A percentile compares a stretch with the other conserved stretches of the same genome.
These are phyloP conservation scores for Candida broadrunensis DNA, from an alignment of 805 yeast genomes.

Conservation along the genomic window DNA sequence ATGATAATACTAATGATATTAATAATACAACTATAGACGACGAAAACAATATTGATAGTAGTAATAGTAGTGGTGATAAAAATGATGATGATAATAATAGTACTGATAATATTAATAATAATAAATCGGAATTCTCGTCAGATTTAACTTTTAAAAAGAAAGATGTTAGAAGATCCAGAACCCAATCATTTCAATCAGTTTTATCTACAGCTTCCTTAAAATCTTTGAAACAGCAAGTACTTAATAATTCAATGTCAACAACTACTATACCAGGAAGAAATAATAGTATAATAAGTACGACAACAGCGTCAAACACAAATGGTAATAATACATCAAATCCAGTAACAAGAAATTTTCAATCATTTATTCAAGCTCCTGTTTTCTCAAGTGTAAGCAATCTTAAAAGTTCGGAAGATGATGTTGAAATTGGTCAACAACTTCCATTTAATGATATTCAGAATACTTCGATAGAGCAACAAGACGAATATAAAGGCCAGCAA, in stretches of 20 bases:
- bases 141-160: slow-evolving; percentile 36
- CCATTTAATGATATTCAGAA: slow-evolving; percentile 30
- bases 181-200: slow-evolving; percentile 44
- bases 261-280: slow-evolving; percentile 3
- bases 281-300: slow-evolving; percentile 5
- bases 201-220: slow-evolving; percentile 42
- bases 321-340: slow-evolving; percentile 20
- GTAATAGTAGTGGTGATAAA: not conserved
- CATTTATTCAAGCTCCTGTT: slow-evolving; percentile 46
- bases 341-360: slow-evolving; percentile 36
- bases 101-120: not conserved
- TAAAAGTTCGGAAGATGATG: slow-evolving; percentile 23
- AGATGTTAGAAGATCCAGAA: slow-evolving; percentile 31
- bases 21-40: not conserved
- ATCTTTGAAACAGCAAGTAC: slow-evolving; percentile 28
- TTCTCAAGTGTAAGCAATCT: slow-evolving; percentile 33
- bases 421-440: slow-evolving; percentile 39
- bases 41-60: not conserved
- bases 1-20: not conserved
- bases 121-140: slow-evolving; percentile 6
- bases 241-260: slow-evolving; percentile 5
- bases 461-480: slow-evolving; percentile 1
- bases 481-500: slow-evolving; percentile 1
- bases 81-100: not conserved
- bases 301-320: slow-evolving; percentile 4